These are phyloP conservation scores for Whalleya microplaca DNA, from an alignment of 2,329 filamentous ascomycete species.

Conservation along the genomic window DNA sequence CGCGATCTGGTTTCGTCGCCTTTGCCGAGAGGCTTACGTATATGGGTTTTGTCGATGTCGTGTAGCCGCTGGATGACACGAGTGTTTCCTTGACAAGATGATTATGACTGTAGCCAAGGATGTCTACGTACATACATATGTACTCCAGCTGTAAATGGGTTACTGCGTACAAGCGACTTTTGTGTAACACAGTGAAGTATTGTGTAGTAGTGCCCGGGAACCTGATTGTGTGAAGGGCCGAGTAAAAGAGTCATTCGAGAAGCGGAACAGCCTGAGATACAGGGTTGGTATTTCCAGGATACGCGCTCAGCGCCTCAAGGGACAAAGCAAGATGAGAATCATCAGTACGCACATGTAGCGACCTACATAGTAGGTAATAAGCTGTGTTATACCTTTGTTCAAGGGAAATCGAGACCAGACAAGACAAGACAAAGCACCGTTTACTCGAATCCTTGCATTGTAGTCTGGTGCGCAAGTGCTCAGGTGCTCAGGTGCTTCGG, in stretches of 20 bases:
- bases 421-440: not conserved
- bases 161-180: not conserved
- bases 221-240: not conserved
- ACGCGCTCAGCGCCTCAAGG: not conserved
- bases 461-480: not conserved
- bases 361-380: not conserved
- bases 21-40: conserved; percentile 15
- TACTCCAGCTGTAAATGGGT: not conserved
- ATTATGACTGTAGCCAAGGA: conserved; percentile 9
- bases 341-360: too few species aligned
- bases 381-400: not conserved
- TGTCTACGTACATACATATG: not conserved
- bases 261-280: not conserved
- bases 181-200: not conserved
- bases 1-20: conserved; percentile 8
- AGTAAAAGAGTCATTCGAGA: not conserved
- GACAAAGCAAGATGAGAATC: not conserved
- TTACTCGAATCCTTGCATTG: not conserved
- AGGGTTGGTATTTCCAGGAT: too few species aligned
- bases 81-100: not conserved
- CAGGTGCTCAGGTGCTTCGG: not conserved
- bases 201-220: not conserved
- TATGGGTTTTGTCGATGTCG: conserved; percentile 8
- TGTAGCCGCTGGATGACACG: conserved; percentile 8
- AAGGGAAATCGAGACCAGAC: not conserved